phyloP scores from a whole-genome alignment of 176 grass and related monocot genomes.

The Musa itinerans region DNA sequence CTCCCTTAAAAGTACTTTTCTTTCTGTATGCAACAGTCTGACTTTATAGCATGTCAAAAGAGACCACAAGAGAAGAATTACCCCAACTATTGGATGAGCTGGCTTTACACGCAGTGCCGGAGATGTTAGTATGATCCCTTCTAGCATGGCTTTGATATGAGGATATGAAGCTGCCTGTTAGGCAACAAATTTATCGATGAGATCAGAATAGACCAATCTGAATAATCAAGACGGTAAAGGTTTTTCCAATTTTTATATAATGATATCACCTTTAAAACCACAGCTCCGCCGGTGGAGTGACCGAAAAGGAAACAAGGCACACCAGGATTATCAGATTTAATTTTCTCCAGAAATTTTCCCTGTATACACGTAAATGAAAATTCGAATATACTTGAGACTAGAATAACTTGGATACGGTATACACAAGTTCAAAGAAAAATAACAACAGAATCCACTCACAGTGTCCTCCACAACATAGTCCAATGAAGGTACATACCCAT shows the following conservation, averaged over 20 bases:
- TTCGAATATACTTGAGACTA: background rate
- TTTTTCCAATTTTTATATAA: slow-evolving; percentile 29
- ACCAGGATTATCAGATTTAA: slow-evolving; percentile 54
- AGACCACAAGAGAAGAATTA: slow-evolving; percentile 30
- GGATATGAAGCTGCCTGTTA: slow-evolving; percentile 68
- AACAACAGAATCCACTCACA: slow-evolving; percentile 31
- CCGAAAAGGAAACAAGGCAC: slow-evolving; percentile 92
- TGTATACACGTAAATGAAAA: slow-evolving; percentile 11
- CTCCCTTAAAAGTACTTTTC: too few relatives aligned
- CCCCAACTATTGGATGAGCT: slow-evolving; percentile 92
- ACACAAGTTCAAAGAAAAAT: background rate
- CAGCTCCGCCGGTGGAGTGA: slow-evolving; percentile 90
- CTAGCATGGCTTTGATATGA: slow-evolving; percentile 51
- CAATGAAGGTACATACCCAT: slow-evolving; percentile 93
- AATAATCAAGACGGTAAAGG: slow-evolving; percentile 21
- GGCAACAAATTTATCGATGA: slow-evolving; percentile 21
- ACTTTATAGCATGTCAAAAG: background rate
- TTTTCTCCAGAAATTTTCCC: slow-evolving; percentile 71
- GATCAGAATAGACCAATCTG: slow-evolving; percentile 2
- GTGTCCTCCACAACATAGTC: slow-evolving; percentile 88
- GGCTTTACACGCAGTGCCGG: slow-evolving; percentile 90
- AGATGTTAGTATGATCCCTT: slow-evolving; percentile 93
- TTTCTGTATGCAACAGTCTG: too few relatives aligned
- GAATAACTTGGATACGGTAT: background rate
- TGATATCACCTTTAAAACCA: slow-evolving; percentile 72